Evolutionary conservation across 2,329 filamentous ascomycete species (phyloP), one percentile per base, ranked within the genome.

Genomic region (Pyricularia sp.): DNA sequence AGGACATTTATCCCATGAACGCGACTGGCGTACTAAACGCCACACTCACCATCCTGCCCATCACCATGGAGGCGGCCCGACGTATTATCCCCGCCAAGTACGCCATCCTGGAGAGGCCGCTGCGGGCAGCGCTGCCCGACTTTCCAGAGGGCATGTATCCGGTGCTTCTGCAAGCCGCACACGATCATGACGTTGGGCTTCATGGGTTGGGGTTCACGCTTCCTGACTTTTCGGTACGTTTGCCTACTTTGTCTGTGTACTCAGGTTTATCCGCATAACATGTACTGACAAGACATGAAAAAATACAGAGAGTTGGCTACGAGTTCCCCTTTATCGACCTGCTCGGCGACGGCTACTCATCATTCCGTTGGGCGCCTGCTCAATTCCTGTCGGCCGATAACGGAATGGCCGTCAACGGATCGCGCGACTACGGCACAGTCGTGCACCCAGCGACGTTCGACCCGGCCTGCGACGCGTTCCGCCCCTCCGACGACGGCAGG

Each of bases 271-370:
- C 2, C 19, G 33, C 9, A 30, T 49, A 9, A 55, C 22, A 16
- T 1, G 2, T n/a, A 22, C 40, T 40, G 8, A 71, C 65, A 3
- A 68, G 9, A 13, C 2, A 19, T 10, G 31, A 26, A 8, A 3
- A 12, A 64, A 55, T 28, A 28, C 13, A 84, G 82, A 79, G 79
- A 49, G 73, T 78, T 22, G 77, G 79, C 9, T 78, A 83, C 66
- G 78, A 81, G 67, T 85, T 84, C 65, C 83, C 83, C 0, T 85
- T 85, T 70, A 66, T 85, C 49, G 82, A 84, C 69, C 69, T 82
- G 6, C 73, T 83, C 2, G 75, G 76, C 62, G 81, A 84, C 70
- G 79, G 78, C 40, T 73, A 76, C 66, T 79, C 80, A 1, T 78
- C 77, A 2, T 85, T 84, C 73, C 78, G 78, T 53, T 84, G 80